Evolutionary conservation across 2,329 filamentous ascomycete genomes (phyloP), one percentile per base, ranked within the genome.

Genomic region (Hypoxylon sp.): DNA sequence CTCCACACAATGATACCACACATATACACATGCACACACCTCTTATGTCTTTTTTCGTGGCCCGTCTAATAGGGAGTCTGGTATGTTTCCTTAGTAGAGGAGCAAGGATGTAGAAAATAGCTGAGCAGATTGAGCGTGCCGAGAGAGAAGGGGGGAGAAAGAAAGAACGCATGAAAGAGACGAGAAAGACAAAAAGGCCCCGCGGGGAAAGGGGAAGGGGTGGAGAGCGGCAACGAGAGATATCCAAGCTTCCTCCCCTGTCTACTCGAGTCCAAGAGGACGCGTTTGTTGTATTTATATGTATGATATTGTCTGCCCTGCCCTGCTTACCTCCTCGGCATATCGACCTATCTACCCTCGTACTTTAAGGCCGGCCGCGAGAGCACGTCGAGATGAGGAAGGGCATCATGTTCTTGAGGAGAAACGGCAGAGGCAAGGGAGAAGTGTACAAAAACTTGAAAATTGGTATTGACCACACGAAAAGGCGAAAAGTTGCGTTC

Each of bases 261-360:
- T 45, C 38, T 7, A 17, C 13, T 38, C 15, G 3, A 9, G 26
- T 29, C 26, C 33, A 20, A 48, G 46, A 24, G 13, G 31, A 7
- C 33, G 23, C 40, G 48, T 23, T 13, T 21, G 37, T 29, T 31
- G 40, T 26, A 45, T 47, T n/a, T n/a, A n/a, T n/a, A n/a, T 58
- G 54, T 61, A 61, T 50, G 58, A 61, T 61, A 61, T 43, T 29
- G 15, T 24, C 24, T 29, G 38, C 27, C 27, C 27, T n/a, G n/a
- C n/a, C n/a, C n/a, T n/a, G n/a, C n/a, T n/a, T n/a, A n/a, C n/a
- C n/a, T n/a, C n/a, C n/a, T n/a, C n/a, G n/a, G n/a, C n/a, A n/a
- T n/a, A n/a, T n/a, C n/a, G n/a, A 17, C 46, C 33, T 56, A 49
- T 51, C 13, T 53, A 41, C 33, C 17, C 29, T n/a, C 3, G 4